phyloP scores from a whole-genome alignment of 768 basidiomycete genomes.

The Wakefieldia striispora region DNA sequence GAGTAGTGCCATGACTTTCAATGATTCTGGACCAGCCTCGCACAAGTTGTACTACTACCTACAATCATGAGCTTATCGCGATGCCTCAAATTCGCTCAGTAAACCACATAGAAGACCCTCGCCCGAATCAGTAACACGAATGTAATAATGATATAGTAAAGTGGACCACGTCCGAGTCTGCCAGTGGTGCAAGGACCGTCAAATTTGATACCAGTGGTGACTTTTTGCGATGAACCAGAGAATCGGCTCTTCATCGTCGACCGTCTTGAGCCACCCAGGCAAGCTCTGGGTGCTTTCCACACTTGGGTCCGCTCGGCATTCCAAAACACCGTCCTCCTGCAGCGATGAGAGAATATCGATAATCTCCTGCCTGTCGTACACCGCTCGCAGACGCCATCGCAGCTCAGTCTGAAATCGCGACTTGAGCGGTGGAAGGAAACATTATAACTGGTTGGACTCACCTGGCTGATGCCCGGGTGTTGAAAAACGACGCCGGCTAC shows the following conservation, averaged over 20 bases:
- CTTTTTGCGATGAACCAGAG: constrained; percentile 58
- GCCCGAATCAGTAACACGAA: background rate
- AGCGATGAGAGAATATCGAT: constrained; percentile 58
- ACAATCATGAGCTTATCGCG: too few species aligned
- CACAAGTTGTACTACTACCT: too few species aligned
- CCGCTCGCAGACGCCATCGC: constrained; percentile 64
- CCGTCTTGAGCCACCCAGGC: constrained; percentile 32
- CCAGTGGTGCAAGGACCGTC: background rate
- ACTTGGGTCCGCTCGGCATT: constrained; percentile 14
- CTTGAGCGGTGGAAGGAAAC: constrained; percentile 6
- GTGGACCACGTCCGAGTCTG: background rate
- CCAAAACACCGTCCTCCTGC: constrained; percentile 49
- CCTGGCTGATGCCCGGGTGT: constrained; percentile 74
- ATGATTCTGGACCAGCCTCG: too few species aligned
- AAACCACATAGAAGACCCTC: too few species aligned
- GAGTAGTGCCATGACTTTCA: too few species aligned
- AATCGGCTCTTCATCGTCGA: constrained; percentile 49
- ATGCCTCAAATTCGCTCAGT: too few species aligned
- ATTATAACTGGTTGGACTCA: constrained; percentile 29
- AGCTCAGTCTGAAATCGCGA: constrained; percentile 53
- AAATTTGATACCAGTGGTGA: constrained; percentile 68
- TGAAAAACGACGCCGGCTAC: constrained; percentile 65
- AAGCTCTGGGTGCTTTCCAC: constrained; percentile 8
- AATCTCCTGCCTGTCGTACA: constrained; percentile 76
- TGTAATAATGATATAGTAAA: constrained; percentile 21